phyloP scores from a whole-genome alignment of 148 eudicot species.

The Fagopyrum esculentum region DNA sequence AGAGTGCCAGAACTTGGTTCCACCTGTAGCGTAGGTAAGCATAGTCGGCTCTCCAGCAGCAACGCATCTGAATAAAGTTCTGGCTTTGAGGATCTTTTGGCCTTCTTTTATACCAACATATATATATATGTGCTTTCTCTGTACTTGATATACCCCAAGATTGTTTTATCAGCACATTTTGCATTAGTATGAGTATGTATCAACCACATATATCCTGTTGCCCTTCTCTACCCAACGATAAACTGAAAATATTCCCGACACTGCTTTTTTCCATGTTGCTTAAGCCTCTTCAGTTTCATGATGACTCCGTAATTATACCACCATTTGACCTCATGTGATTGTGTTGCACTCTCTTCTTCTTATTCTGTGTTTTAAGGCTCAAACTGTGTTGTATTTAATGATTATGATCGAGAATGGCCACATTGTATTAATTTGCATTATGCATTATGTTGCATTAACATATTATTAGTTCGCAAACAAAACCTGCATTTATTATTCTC shows the following conservation, averaged over 20 bases:
- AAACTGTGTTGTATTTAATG: no score
- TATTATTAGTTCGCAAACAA: no score
- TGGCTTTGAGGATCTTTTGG: neutral
- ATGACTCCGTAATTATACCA: neutral
- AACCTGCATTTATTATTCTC: no score
- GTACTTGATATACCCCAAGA: slow-evolving; percentile 9
- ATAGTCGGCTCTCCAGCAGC: neutral
- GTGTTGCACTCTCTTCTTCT: no score
- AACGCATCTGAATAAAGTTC: neutral
- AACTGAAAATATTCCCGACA: slow-evolving; percentile 1
- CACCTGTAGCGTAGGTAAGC: slow-evolving; percentile 6
- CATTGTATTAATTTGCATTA: no score
- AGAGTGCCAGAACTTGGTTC: neutral
- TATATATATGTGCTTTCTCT: neutral
- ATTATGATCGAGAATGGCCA: no score
- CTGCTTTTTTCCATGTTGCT: neutral
- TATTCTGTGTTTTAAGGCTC: no score
- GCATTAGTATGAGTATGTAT: slow-evolving; percentile 1
- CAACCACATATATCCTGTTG: neutral
- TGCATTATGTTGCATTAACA: no score
- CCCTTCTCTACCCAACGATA: neutral
- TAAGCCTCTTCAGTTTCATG: neutral
- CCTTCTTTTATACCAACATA: neutral
- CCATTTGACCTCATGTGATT: no score
- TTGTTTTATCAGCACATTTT: neutral